These are phyloP conservation scores for Vigna trinervia DNA, from an alignment of 306 rosid genomes.

Conservation along the genomic window DNA sequence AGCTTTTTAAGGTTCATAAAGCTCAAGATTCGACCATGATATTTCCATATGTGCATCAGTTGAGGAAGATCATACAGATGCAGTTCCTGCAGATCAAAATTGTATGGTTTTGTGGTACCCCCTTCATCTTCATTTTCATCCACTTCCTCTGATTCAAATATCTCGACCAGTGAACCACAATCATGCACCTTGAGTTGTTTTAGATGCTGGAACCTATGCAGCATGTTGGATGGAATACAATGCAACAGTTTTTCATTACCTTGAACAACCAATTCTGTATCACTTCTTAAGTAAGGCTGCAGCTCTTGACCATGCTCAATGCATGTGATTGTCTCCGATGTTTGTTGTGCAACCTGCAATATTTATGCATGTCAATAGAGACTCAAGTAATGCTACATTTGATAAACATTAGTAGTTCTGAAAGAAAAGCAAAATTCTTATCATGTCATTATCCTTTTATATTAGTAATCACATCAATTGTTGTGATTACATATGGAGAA, in stretches of 20 bases:
- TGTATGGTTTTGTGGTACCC: not conserved
- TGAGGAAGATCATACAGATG: constrained; percentile 38
- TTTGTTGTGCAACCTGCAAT: not conserved
- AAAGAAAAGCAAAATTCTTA: not conserved
- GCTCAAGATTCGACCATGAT: constrained; percentile 10
- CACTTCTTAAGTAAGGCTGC: constrained; percentile 4
- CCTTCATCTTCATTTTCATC: constrained; percentile 23
- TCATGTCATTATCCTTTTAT: not conserved
- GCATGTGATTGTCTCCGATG: not conserved
- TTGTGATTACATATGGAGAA: not conserved
- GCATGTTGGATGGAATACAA: constrained; percentile 13
- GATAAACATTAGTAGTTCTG: not conserved
- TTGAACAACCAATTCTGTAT: constrained; percentile 1
- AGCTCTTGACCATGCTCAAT: not conserved
- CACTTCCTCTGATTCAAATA: constrained; percentile 37
- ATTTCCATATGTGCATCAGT: constrained; percentile 39
- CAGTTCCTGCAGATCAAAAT: constrained; percentile 39
- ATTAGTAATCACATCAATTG: not conserved
- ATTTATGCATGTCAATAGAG: not conserved
- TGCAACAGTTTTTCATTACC: not conserved
- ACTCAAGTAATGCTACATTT: not conserved
- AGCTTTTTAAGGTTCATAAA: not conserved
- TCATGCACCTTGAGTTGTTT: constrained; percentile 41
- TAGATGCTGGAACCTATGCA: constrained; percentile 24
- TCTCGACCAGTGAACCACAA: constrained; percentile 39